Base-by-base conservation (phyloP, 306 rosid genomes). In the Arachis hypogaea region DNA sequence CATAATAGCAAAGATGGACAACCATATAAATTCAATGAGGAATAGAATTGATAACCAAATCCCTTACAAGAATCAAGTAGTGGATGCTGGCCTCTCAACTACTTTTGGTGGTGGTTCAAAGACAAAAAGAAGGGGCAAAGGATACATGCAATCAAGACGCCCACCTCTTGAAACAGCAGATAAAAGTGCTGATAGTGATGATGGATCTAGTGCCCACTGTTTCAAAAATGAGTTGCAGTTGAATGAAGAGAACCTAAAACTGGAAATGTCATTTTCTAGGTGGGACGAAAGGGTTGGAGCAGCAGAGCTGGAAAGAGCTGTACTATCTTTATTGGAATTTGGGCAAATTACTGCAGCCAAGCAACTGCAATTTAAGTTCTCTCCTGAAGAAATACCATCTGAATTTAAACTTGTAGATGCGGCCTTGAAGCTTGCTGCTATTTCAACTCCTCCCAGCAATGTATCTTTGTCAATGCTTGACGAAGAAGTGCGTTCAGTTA, bases 241-340 rank as follows among this genome's bases (percentile, higher is more conserved):
- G 77, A 93, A 71, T 74, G 98, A 91, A 71, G 97, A 88, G 55
- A 86, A 87, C 73, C 11, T 84, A 18, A 91, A 82, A 78, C 81
- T 87, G 60, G 98, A 92, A 58, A 82, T 89, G 85, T 80, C 97
- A 30, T 88, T 94, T 66, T 85, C 98, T 40, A 87, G 88, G 83
- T 94, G 98, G 98, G 96, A 94, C 66, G 96, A 94, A 72, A 89
- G 93, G 88, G 92, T 89, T 82, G 95, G 97, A 83, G 88, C 90
- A 52, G 97, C 86, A 59, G 97, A 94, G 72, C 84, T 89, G 81
- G 91, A 94, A 77, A 91, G 88, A 73, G 97, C 98, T 62, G 93
- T 91, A 63, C 98, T 94, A 84, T 94, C 98, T 16, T 84, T 91
- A 68, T 85, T 94, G 84, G 98, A 94, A 79, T 91, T 88, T 84